Percentiles rank a stretch among this genome's conserved stretches.
Conservation (phyloP, 78 protist genomes). For the Anaeramoeba flamelloides region DNA sequence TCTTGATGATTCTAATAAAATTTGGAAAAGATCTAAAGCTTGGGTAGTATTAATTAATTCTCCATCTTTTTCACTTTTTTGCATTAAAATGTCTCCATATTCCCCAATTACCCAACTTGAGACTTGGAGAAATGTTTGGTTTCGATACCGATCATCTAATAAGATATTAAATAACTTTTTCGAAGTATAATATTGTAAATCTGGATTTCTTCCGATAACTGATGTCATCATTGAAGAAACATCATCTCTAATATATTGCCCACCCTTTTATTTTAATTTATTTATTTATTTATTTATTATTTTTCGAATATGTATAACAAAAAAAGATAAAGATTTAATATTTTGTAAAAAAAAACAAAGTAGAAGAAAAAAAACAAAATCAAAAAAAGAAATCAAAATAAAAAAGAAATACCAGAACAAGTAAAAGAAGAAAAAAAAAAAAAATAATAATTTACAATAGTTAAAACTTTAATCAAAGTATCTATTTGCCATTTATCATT, state of each 20-base stretch:
- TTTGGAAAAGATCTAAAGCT: slow-evolving; percentile 46
- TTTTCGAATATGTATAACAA: no score
- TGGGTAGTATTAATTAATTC: neutral
- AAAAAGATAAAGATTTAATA: no score
- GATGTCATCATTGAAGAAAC: neutral
- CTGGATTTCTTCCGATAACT: neutral
- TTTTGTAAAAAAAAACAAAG: no score
- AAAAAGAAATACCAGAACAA: slow-evolving; percentile 30
- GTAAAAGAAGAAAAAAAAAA: neutral
- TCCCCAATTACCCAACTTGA: slow-evolving; percentile 77
- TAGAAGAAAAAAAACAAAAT: neutral
- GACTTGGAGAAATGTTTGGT: slow-evolving; percentile 25
- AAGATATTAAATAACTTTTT: neutral
- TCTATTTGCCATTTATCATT: slow-evolving; percentile 77
- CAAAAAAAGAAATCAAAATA: neutral
- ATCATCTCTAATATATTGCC: no score
- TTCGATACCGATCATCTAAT: neutral
- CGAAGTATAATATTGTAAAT: neutral
- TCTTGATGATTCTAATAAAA: no score
- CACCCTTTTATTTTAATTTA: no score
- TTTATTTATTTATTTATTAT: no score
- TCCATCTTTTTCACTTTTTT: neutral
- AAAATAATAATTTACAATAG: slow-evolving; percentile 19
- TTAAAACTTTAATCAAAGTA: slow-evolving; percentile 53
- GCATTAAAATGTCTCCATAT: slow-evolving; percentile 38